Base-by-base conservation (phyloP, 1,284 basidiomycete species). In the Ustilago shanxiensis region DNA sequence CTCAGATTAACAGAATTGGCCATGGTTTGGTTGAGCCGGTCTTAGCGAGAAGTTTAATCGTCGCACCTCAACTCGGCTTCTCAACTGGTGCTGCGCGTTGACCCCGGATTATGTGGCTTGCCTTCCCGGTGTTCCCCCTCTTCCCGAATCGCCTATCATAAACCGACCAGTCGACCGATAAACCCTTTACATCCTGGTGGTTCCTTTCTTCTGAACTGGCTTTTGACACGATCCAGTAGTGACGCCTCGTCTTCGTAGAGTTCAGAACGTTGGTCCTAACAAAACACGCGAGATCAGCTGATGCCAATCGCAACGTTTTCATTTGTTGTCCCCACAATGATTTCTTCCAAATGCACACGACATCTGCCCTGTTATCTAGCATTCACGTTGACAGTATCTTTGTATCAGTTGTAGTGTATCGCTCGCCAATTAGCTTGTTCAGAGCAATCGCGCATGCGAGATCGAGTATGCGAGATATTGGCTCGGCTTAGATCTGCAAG, bases 121-220 rank as follows among this genome's bases (percentile, higher is more conserved):
- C 45, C 52, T 26, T 57, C 45, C 61, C 37, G 45, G 54, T 33
- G 37, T 20, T 55, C 37, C 24, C 53, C 14, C 29, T n/a, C n/a
- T 20, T 35, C 51, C 51, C 51, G 31, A 53, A 3, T 35, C 20
- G 51, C 20, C 31, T 35, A 24, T 54, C n/a, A n/a, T 39, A 14
- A 31, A 22, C 63, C 49, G 51, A 47, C 31, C 31, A 11, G 11
- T 11, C 56, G 56, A 54, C 63, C 63, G 63, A 54, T 53, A 53
- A 53, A 53, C 9, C 51, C 51, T 20, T 53, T 35, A 53, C 31
- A 18, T 35, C 51, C 51, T 28, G 22, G 11, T n/a, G n/a, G n/a
- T n/a, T 10, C 47, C 5, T 11, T 49, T 28, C 47, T 49, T 26
- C 24, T 26, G 4, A n/a, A 14, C 14, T 11, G 22, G n/a, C 26